Conservation (phyloP, 495 filamentous ascomycete species). For the Annulohypoxylon nitens region DNA sequence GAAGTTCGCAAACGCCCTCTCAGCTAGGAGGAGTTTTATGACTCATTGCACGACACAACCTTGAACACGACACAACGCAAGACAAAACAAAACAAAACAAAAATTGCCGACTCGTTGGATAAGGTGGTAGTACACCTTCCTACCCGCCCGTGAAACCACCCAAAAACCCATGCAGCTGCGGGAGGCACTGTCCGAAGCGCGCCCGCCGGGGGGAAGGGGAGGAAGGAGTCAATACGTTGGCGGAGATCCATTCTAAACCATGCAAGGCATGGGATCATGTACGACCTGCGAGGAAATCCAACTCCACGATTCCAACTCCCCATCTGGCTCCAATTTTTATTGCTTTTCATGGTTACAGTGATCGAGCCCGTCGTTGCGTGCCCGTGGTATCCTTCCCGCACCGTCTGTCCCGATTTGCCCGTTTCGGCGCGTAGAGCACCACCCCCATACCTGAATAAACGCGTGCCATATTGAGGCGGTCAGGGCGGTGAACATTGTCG, state of each 20-base stretch:
- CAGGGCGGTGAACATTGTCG: constrained; percentile 40
- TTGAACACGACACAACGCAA: background rate
- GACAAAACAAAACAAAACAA: background rate
- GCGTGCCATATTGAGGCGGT: constrained; percentile 33
- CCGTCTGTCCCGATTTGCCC: constrained; percentile 34
- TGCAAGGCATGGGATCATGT: constrained; percentile 46
- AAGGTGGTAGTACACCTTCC: constrained; percentile 30
- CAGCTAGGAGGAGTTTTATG: constrained; percentile 19
- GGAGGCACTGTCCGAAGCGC: constrained; percentile 51
- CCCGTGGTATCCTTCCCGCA: constrained; percentile 43
- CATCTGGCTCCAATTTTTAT: constrained; percentile 43
- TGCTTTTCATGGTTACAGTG: constrained; percentile 43
- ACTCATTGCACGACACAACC: constrained; percentile 24
- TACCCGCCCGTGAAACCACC: constrained; percentile 37
- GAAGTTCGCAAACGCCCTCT: background rate
- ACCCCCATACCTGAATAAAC: constrained; percentile 16
- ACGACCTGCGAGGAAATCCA: constrained; percentile 34
- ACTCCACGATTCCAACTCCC: constrained; percentile 42
- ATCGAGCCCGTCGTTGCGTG: constrained; percentile 43
- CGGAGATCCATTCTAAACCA: constrained; percentile 39
- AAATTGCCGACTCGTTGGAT: constrained; percentile 23
- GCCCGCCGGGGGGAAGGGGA: constrained; percentile 25
- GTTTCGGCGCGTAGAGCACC: constrained; percentile 29
- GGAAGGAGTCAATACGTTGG: constrained; percentile 2
- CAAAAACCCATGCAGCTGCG: constrained; percentile 43